A percentile compares a stretch with the other conserved stretches of the same genome.
Conservation (phyloP, 2,329 filamentous ascomycete species). For the Trichoderma sp. region DNA sequence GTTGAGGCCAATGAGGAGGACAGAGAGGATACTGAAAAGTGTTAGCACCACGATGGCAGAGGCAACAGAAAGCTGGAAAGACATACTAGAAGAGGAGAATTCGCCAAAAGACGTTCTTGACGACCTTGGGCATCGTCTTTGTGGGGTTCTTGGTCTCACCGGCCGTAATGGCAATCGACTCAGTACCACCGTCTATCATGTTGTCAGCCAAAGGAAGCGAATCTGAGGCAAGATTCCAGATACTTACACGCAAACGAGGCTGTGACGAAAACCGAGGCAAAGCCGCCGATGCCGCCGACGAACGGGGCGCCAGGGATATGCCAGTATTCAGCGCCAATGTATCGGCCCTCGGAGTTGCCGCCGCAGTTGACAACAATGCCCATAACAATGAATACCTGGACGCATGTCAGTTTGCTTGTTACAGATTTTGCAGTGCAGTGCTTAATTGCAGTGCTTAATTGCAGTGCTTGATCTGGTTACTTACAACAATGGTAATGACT, state of each 20-base stretch:
- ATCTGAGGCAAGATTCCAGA: not conserved
- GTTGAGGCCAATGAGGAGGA: slow-evolving; percentile 52
- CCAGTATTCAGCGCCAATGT: slow-evolving; percentile 59
- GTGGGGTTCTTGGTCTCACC: slow-evolving; percentile 63
- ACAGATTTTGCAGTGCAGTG: not conserved
- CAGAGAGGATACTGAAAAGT: slow-evolving; percentile 34
- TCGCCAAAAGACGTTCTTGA: slow-evolving; percentile 64
- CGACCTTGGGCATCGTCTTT: slow-evolving; percentile 58
- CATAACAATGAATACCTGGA: slow-evolving; percentile 56
- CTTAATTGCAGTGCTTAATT: too few relatives aligned
- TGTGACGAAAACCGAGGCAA: slow-evolving; percentile 56
- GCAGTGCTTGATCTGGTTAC: slow-evolving; percentile 50
- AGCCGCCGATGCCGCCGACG: slow-evolving; percentile 61
- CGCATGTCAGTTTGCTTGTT: not conserved
- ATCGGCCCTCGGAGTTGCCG: slow-evolving; percentile 50
- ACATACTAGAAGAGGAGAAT: slow-evolving; percentile 51
- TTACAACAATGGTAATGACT: not conserved
- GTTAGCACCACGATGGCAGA: not conserved
- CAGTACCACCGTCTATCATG: slow-evolving; percentile 47
- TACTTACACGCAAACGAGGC: slow-evolving; percentile 54
- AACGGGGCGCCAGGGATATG: slow-evolving; percentile 59
- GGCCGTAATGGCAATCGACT: slow-evolving; percentile 63
- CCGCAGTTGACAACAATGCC: slow-evolving; percentile 54
- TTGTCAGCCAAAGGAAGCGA: not conserved
- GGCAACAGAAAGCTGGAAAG: not conserved